Evolutionary conservation across 1,284 basidiomycete genomes (phyloP).

Genomic region (Ganoderma meredithae): DNA sequence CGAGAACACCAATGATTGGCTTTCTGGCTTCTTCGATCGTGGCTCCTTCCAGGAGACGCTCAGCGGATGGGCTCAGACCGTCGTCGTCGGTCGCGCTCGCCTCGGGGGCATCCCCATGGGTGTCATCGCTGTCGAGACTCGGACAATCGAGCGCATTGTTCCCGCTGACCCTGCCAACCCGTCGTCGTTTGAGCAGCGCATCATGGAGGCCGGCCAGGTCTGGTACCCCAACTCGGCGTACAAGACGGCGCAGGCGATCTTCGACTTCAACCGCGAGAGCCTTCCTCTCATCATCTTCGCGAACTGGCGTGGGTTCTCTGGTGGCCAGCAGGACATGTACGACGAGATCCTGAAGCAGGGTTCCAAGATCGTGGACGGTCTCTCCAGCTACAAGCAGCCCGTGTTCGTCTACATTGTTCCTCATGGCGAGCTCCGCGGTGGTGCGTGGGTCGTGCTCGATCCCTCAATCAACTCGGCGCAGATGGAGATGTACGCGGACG

Average conservation of each 20-base stretch:
- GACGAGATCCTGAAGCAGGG: slow-evolving; percentile 95
- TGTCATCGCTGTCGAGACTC: slow-evolving; percentile 97
- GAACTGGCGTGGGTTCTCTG: slow-evolving; percentile 99
- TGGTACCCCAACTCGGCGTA: slow-evolving; percentile 99
- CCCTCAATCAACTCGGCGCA: slow-evolving; percentile 96
- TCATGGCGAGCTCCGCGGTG: slow-evolving; percentile 98
- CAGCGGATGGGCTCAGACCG: slow-evolving; percentile 98
- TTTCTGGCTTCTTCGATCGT: slow-evolving; percentile 95
- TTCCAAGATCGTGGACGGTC: slow-evolving; percentile 97
- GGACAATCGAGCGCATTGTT: slow-evolving; percentile 96
- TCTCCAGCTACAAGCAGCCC: slow-evolving; percentile 98
- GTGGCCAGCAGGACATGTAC: slow-evolving; percentile 99
- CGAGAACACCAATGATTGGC: slow-evolving; percentile 79
- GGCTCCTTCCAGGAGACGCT: slow-evolving; percentile 97
- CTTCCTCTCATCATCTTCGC: slow-evolving; percentile 98
- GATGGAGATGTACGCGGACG: slow-evolving; percentile 99
- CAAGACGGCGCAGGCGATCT: slow-evolving; percentile 99
- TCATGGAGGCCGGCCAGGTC: slow-evolving; percentile 99
- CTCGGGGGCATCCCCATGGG: slow-evolving; percentile 98
- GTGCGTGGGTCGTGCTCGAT: slow-evolving; percentile 99
- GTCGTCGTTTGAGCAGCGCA: slow-evolving; percentile 95
- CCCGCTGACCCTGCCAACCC: slow-evolving; percentile 99
- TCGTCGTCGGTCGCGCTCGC: slow-evolving; percentile 94
- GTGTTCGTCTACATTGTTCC: slow-evolving; percentile 99
- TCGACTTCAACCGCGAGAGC: slow-evolving; percentile 97